Evolutionary conservation across 768 basidiomycete genomes (phyloP), one percentile per base, ranked within the genome.

Genomic region (Leccinum variicolor): DNA sequence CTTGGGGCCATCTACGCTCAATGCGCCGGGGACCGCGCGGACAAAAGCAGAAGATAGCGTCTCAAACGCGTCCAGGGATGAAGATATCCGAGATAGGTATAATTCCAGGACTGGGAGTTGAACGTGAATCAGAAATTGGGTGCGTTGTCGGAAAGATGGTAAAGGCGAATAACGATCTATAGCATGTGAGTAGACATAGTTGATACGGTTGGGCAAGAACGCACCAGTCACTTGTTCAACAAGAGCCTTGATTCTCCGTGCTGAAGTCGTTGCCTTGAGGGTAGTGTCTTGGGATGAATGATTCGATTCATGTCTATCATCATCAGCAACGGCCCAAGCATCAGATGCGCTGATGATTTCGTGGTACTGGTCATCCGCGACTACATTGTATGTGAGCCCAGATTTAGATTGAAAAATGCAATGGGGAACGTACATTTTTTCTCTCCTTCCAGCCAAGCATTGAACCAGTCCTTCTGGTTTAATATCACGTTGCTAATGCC

Each of bases 41-140:
- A 94, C 84, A 62, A 99, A 85, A 0, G 87, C 82, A 29, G 90
- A 93, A 1, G 94, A 92, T 6, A 97, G 77, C 1, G 87, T 89
- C 72, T 98, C 97, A 64, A 98, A 98, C 0, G 95, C 96, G 65
- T 98, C 94, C 25, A 98, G 75, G 9, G 94, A 93, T 9, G 88
- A 83, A 1, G 84, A 79, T 69, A 99, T 86, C 19, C 95, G 86
- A 9, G 76, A 73, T 59, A 85, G 81, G 70, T 97, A 99, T 6
- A 81, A 75, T 56, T 89, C 83, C 13, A 99, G 74, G 13, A 97
- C 68, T 1, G 95, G 94, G 1, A 98, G 75, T 73, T 99, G 97
- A 15, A 96, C 83, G 9, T 81, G 78, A 43, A 88, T 79, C 55
- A 99, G 81, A 76, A 98, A 99, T 39, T 86, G 86, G 0, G 86